Conservation (phyloP, 2,329 filamentous ascomycete genomes). For the Colletotrichum trifolii region DNA sequence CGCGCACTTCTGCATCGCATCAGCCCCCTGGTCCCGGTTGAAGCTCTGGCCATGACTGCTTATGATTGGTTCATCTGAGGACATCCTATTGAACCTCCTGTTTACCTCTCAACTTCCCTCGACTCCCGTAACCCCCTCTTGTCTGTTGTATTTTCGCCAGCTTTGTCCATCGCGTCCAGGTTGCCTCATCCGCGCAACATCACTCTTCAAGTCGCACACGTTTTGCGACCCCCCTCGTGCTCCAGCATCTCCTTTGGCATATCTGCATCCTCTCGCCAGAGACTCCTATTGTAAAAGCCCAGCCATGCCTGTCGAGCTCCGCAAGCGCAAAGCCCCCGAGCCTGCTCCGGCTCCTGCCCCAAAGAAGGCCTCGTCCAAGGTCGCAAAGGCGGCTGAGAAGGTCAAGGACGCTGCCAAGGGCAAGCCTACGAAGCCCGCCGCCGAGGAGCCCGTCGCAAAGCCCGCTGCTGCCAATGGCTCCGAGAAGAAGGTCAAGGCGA, state of each 20-base stretch:
- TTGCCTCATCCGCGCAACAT: conserved; percentile 32
- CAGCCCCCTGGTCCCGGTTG: conserved; percentile 37
- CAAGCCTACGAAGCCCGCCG: conserved; percentile 41
- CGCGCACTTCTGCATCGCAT: conserved; percentile 36
- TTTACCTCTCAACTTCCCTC: conserved; percentile 36
- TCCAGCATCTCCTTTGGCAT: conserved; percentile 8
- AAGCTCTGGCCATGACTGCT: conserved; percentile 34
- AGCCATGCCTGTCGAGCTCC: conserved; percentile 67
- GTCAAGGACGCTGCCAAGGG: conserved; percentile 46
- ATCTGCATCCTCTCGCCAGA: conserved; percentile 3
- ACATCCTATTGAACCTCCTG: conserved; percentile 34
- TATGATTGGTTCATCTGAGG: conserved; percentile 34
- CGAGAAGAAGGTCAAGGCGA: conserved; percentile 54
- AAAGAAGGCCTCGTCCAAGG: conserved; percentile 57
- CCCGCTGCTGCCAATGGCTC: conserved; percentile 47
- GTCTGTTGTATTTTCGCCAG: conserved; percentile 26
- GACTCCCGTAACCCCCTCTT: conserved; percentile 29
- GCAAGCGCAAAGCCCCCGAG: conserved; percentile 70
- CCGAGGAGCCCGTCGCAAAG: conserved; percentile 46
- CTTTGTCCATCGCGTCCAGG: conserved; percentile 18
- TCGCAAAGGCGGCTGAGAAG: conserved; percentile 51
- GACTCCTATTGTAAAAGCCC: neutral
- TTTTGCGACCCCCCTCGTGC: conserved; percentile 24
- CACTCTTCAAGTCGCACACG: conserved; percentile 15
- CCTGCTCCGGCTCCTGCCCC: conserved; percentile 54